Evolutionary conservation across 129 eudicot species (phyloP).

Genomic region (Gnaphalium uliginosum): DNA sequence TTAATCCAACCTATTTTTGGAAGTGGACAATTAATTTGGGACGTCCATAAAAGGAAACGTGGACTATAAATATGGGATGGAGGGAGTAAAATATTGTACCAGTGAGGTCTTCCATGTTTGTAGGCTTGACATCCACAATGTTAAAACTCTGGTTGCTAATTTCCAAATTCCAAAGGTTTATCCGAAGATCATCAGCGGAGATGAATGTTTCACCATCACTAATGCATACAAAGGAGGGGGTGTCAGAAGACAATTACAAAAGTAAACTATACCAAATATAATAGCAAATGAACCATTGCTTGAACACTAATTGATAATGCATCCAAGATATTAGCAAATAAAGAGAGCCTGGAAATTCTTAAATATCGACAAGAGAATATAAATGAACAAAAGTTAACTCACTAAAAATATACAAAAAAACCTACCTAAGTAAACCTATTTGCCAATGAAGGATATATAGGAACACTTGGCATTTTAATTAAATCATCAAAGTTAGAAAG

Average conservation of each 20-base stretch:
- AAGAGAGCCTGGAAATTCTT: not conserved
- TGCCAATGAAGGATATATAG: not conserved
- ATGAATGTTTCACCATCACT: slow-evolving; percentile 98
- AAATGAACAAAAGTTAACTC: not conserved
- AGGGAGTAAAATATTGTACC: slow-evolving; percentile 52
- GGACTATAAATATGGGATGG: too few species aligned
- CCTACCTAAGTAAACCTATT: not conserved
- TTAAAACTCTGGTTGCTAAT: slow-evolving; percentile 92
- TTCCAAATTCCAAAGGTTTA: slow-evolving; percentile 97
- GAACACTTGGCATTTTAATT: not conserved
- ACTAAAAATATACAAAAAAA: not conserved
- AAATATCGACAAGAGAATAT: not conserved
- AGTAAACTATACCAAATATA: slow-evolving; percentile 9
- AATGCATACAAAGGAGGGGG: slow-evolving; percentile 12
- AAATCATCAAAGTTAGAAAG: slow-evolving; percentile 3
- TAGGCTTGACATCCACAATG: slow-evolving; percentile 94
- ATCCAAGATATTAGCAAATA: slow-evolving; percentile 4
- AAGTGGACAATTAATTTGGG: too few species aligned
- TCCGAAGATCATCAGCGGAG: slow-evolving; percentile 94
- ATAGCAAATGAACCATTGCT: slow-evolving; percentile 17
- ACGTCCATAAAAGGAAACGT: too few species aligned
- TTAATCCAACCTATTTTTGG: too few species aligned
- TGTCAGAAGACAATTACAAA: slow-evolving; percentile 24
- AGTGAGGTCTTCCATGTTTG: slow-evolving; percentile 89
- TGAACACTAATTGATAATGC: not conserved